Evolutionary conservation across 495 filamentous ascomycete species (phyloP).

Genomic region (Pseudevernia furfuracea): DNA sequence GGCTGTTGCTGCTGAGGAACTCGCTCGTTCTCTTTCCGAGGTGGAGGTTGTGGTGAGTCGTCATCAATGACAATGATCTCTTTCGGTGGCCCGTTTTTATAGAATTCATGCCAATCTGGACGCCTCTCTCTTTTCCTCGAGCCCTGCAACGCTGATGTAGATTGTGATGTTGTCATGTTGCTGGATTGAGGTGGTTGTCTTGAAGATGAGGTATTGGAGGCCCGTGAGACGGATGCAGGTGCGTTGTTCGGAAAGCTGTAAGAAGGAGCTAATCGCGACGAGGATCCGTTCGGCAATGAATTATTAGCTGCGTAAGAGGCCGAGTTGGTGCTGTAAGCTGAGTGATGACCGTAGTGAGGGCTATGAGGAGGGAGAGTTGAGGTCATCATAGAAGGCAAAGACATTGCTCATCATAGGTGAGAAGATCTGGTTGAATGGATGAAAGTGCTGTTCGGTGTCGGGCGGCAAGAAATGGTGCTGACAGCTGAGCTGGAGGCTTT

Average conservation of each 20-base stretch:
- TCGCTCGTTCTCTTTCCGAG: conserved; percentile 39
- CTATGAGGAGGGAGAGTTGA: conserved; percentile 67
- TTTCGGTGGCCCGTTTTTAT: conserved; percentile 84
- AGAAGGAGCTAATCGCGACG: conserved; percentile 44
- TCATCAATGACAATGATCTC: conserved; percentile 96
- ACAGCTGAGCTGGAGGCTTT: conserved; percentile 10
- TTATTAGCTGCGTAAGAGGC: conserved; percentile 46
- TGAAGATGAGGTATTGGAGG: conserved; percentile 26
- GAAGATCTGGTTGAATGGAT: neutral
- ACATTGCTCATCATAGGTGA: conserved; percentile 47
- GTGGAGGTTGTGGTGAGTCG: conserved; percentile 57
- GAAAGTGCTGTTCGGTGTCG: conserved; percentile 13
- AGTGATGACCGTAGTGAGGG: conserved; percentile 62
- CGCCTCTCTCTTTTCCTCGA: conserved; percentile 53
- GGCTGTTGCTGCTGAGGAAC: conserved; percentile 20
- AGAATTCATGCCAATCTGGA: conserved; percentile 84
- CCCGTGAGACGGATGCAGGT: conserved; percentile 32
- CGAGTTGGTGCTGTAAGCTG: conserved; percentile 47
- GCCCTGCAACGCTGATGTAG: conserved; percentile 26
- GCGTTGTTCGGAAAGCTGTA: conserved; percentile 43
- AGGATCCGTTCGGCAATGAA: conserved; percentile 40
- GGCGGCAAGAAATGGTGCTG: conserved; percentile 3
- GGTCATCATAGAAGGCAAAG: conserved; percentile 75
- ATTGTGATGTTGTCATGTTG: conserved; percentile 22
- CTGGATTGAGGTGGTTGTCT: conserved; percentile 26